phyloP scores from a whole-genome alignment of 805 yeast species.

The Ogataea neopini region DNA sequence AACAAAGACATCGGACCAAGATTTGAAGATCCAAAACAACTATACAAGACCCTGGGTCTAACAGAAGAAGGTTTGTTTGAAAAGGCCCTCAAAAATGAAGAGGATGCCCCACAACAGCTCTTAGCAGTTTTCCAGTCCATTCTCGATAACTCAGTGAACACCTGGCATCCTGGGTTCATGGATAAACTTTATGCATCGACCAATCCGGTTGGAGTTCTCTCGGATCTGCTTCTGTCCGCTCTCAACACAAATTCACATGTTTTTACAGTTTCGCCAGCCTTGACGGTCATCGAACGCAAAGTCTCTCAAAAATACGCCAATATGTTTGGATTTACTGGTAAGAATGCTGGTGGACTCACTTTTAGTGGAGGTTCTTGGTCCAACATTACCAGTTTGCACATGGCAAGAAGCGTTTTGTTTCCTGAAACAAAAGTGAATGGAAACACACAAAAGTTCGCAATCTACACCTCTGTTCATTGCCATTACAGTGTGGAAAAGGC shows the following conservation, averaged over 20 bases:
- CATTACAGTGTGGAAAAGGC: constrained; percentile 83
- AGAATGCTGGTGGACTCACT: constrained; percentile 75
- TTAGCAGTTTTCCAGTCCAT: constrained; percentile 53
- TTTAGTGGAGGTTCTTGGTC: constrained; percentile 90
- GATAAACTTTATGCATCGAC: constrained; percentile 86
- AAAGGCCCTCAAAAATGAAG: constrained; percentile 19
- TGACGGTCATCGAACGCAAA: constrained; percentile 71
- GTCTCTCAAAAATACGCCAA: constrained; percentile 68
- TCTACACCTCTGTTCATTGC: constrained; percentile 69
- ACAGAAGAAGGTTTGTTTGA: constrained; percentile 34
- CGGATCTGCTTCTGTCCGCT: constrained; percentile 66
- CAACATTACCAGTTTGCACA: constrained; percentile 73
- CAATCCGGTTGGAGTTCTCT: constrained; percentile 77
- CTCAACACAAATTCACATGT: constrained; percentile 86
- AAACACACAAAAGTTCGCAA: constrained; percentile 59
- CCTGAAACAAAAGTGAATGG: constrained; percentile 74
- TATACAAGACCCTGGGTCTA: constrained; percentile 39
- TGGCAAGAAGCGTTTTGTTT: constrained; percentile 63
- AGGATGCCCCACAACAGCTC: constrained; percentile 40
- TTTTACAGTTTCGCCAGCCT: constrained; percentile 79
- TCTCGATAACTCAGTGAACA: constrained; percentile 67
- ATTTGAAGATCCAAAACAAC: constrained; percentile 48
- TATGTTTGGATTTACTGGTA: constrained; percentile 57
- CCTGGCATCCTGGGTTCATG: constrained; percentile 86
- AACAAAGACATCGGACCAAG: constrained; percentile 50